Evolutionary conservation across 768 basidiomycete genomes (phyloP), one percentile per base, ranked within the genome.

Genomic region (Guyanaporus albipodus): DNA sequence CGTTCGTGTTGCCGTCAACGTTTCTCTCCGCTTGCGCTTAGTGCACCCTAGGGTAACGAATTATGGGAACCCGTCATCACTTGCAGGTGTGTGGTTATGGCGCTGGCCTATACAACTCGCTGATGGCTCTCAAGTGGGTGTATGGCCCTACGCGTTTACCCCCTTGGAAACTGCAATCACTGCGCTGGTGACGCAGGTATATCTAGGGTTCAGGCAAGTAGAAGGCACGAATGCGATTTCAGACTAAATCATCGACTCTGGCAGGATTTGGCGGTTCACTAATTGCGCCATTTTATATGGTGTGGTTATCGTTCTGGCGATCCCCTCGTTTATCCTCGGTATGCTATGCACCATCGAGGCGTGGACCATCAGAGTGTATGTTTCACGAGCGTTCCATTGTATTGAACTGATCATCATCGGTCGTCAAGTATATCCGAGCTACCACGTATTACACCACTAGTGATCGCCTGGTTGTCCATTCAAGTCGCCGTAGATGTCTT

Each of bases 101-200:
- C 10, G 0, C 14, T 4, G 15, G 26, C 23, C 4, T n/a, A n/a
- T 26, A n/a, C n/a, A n/a, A n/a, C n/a, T n/a, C n/a, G n/a, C n/a
- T 40, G 12, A 53, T 12, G 11, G 8, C 24, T 3, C 2, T 50
- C 39, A 53, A 76, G 74, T 57, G 32, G 68, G 70, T 40, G 62
- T 59, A 17, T 79, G 77, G 76, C 73, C 72, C 2, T 75, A 77
- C 38, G 71, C 74, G 1, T 76, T 79, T 45, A 79, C 76, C 0
- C 73, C 78, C 3, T 60, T 70, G 15, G 73, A 70, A 8, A 76
- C 72, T 6, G 63, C 74, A 0, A 55, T 76, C 6, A 70, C 73
- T 17, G 77, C 77, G 0, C 58, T 78, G 22, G 63, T 78, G 14
- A 76, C 77, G 1, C 78, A 80, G 52, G 38, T 62, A 21, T 79